Evolutionary conservation across 2,329 filamentous ascomycete genomes (phyloP), one percentile per base, ranked within the genome.

Genomic region (Aspergillaceae sp.): DNA sequence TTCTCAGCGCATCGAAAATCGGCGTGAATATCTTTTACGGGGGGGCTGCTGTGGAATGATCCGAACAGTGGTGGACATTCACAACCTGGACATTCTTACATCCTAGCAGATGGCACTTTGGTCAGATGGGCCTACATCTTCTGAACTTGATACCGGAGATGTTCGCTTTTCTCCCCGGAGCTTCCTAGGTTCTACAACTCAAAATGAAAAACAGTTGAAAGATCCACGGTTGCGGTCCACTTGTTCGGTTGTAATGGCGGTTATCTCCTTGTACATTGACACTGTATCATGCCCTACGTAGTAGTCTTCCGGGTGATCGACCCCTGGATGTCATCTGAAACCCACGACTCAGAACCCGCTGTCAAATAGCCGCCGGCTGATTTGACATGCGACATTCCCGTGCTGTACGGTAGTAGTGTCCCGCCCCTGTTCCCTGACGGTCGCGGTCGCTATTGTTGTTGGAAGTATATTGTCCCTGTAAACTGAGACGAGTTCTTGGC

Each of bases 201-300:
- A 64, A 66, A 59, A 48, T 60, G 63, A 64, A 65, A 66, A 65
- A 64, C 59, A 65, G 61, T 64, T 64, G 60, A 65, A 64, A 65
- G 51, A 56, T 54, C 52, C 50, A 41, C 5, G 40, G 40, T 26
- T 38, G 36, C 36, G 34, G 11, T 38, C 7, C 27, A 19, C 27
- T 19, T 19, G 36, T 28, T 36, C 34, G 34, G 19, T 19, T 19
- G 19, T 19, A 19, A 19, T 19, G 19, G 19, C 19, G 19, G 19
- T 19, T 36, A 19, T 36, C 19, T 19, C 34, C 34, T 11, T 11
- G 26, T 19, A 19, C 34, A n/a, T 36, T 36, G 34, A 36, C 34
- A 5, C 8, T 36, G 5, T 36, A 36, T 36, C 2, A 19, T 19
- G 19, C 19, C 19, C 19, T 19, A 19, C 19, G 19, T 19, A 19